Base-by-base conservation (phyloP, 352 stramenopile genomes). In the Aphanomyces cochlioides region DNA sequence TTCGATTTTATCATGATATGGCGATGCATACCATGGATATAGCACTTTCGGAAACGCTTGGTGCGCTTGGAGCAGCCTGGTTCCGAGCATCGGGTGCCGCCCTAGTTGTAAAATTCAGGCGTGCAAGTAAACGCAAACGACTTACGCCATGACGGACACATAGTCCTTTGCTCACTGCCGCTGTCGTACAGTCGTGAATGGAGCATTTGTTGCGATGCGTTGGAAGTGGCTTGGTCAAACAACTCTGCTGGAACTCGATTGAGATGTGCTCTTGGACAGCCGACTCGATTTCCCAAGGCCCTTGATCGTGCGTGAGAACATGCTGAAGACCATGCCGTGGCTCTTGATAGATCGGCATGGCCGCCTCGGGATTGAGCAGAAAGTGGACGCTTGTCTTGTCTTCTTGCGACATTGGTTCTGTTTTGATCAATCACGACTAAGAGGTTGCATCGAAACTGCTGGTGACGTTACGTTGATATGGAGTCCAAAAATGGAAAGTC, bases 91-190 rank as follows among this genome's bases (percentile, higher is more conserved):
- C 64, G 45, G 2, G 64, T 70, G 47, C 64, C 64, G 21, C 64
- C 64, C 64, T 70, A 69, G 43, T 50, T n/a, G 17, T 50, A n/a
- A 15, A 2, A 37, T 7, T n/a, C 7, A 7, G 17, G 48, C 37
- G 19, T 43, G 12, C 19, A 21, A 40, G 12, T 17, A 17, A 66
- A 37, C 40, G 15, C 12, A 40, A n/a, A 5, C 28, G 19, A 10
- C 38, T 6, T 70, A 70, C 64, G 5, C 64, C 64, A 43, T 70
- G 64, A 10, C 64, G 47, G 1, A 70, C 64, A 34, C 64, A 70
- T 4, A 70, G 54, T 5, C 45, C 45, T 36, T 70, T 70, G 54
- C 64, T 70, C n/a, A 70, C 64, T 8, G 64, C 47, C 12, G 64
- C 64, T 5, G 64, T 70, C 17, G 54, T 64, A 41, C 64, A 70